These are phyloP conservation scores for Helotiales sp. DNA, from an alignment of 2,329 filamentous ascomycete genomes.

Conservation along the genomic window DNA sequence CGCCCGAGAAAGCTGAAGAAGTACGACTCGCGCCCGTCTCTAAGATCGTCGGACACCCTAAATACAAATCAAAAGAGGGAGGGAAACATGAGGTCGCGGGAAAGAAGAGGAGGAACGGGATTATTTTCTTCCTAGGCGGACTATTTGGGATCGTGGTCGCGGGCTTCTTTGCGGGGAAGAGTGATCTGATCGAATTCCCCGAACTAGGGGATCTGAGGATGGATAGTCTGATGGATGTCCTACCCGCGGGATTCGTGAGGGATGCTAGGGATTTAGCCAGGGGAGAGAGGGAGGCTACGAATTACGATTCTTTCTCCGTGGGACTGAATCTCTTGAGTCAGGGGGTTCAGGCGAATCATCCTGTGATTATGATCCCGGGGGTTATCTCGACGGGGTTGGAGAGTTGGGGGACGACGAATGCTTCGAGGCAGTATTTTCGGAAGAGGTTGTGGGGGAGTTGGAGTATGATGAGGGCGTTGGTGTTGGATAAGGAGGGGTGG, in stretches of 20 bases:
- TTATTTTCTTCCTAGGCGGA: slow-evolving; percentile 85
- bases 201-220: slow-evolving; percentile 73
- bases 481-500: slow-evolving; percentile 91
- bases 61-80: slow-evolving; percentile 11
- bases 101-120: slow-evolving; percentile 64
- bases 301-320: slow-evolving; percentile 92
- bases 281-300: slow-evolving; percentile 82
- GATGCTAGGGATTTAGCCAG: slow-evolving; percentile 86
- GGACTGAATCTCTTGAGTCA: slow-evolving; percentile 80
- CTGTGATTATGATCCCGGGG: slow-evolving; percentile 95
- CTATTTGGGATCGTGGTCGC: slow-evolving; percentile 89
- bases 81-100: slow-evolving; percentile 27
- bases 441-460: slow-evolving; percentile 96
- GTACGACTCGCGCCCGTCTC: slow-evolving; percentile 52
- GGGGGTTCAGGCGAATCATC: slow-evolving; percentile 79
- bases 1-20: slow-evolving; percentile 39
- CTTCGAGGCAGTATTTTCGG: slow-evolving; percentile 86
- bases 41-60: slow-evolving; percentile 38
- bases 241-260: slow-evolving; percentile 81
- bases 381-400: slow-evolving; percentile 97
- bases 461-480: slow-evolving; percentile 96
- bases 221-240: slow-evolving; percentile 81
- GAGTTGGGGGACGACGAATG: slow-evolving; percentile 89
- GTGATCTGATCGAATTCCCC: slow-evolving; percentile 83
- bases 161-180: slow-evolving; percentile 84